Base-by-base conservation (phyloP, 2,329 filamentous ascomycete species). In the Juglanconis juglandina region DNA sequence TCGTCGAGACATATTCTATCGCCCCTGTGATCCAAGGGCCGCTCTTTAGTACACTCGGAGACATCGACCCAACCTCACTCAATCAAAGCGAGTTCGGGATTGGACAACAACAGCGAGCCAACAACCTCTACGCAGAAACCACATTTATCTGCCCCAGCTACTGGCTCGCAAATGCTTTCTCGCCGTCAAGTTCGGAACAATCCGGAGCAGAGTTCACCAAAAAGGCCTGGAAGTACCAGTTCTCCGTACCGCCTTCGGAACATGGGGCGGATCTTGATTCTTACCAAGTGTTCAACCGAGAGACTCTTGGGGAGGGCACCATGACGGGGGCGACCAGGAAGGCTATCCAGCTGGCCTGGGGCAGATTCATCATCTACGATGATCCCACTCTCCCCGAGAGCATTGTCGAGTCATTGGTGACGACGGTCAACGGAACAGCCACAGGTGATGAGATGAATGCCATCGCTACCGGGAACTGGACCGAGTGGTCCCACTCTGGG, bases 141-240 rank as follows among this genome's bases (percentile, higher is more conserved):
- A 82, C 79, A 0, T 83, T 83, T 56, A 74, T 81, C 11, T 84
- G 81, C 65, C 77, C 81, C 0, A 75, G 76, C 0, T 83, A 83
- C 69, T 84, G 79, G 80, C 69, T 82, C 46, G 75, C 77, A 1
- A 72, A 74, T 35, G 79, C 79, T 0, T 83, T 74, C 61, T 68
- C 69, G 1, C 71, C 69, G 1, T 50, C 64, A 3, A 52, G 51
- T 35, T n/a, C 46, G 0, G n/a, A 37, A 10, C 71, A 70, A 7
- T 44, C 58, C 57, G 52, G 66, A 59, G 32, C 9, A 5, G 3
- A 56, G 4, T n/a, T n/a, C 53, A 17, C 4, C 7, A 66, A 62
- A 42, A 65, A 69, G 33, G 63, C 71, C 33, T 80, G 72, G 70
- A 77, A 77, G 59, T 80, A 80, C 60, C 77, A 81, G 61, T 79